Conservation (phyloP, 371 early-diverging fungal genomes). For the Zopfochytrium polystomum region DNA sequence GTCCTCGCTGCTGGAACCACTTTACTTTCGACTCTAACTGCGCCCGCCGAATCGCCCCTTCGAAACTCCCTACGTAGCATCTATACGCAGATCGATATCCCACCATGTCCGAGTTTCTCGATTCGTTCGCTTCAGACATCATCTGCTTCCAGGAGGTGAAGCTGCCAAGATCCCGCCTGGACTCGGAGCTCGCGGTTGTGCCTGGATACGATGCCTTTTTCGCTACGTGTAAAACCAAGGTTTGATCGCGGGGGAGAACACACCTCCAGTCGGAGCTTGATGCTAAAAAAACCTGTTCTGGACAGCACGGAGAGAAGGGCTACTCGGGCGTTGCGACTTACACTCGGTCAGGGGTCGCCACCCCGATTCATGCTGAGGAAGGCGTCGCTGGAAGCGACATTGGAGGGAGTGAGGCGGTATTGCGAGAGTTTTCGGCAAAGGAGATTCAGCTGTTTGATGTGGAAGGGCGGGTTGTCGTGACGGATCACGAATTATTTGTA, state of each 20-base stretch:
- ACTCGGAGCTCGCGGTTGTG: slow-evolving; percentile 62
- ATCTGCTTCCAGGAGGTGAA: slow-evolving; percentile 81
- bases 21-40: too few relatives aligned
- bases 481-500: slow-evolving; percentile 76
- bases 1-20: neutral
- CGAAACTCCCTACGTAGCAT: too few relatives aligned
- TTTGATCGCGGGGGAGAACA: too few relatives aligned
- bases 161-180: slow-evolving; percentile 56
- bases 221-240: slow-evolving; percentile 52
- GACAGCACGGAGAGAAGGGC: slow-evolving; percentile 39
- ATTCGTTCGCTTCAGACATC: slow-evolving; percentile 66
- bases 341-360: slow-evolving; percentile 42
- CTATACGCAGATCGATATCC: neutral
- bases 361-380: slow-evolving; percentile 60
- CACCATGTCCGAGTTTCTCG: slow-evolving; percentile 36
- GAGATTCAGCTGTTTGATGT: slow-evolving; percentile 60
- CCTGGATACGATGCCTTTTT: slow-evolving; percentile 75
- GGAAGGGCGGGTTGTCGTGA: slow-evolving; percentile 77
- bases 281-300: neutral
- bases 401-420: neutral
- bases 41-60: too few relatives aligned
- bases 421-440: slow-evolving; percentile 13
- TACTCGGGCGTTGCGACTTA: slow-evolving; percentile 79
- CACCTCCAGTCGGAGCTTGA: neutral
- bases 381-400: slow-evolving; percentile 55